Evolutionary conservation across 768 basidiomycete species (phyloP).

Genomic region (Lyophyllum shimeji): DNA sequence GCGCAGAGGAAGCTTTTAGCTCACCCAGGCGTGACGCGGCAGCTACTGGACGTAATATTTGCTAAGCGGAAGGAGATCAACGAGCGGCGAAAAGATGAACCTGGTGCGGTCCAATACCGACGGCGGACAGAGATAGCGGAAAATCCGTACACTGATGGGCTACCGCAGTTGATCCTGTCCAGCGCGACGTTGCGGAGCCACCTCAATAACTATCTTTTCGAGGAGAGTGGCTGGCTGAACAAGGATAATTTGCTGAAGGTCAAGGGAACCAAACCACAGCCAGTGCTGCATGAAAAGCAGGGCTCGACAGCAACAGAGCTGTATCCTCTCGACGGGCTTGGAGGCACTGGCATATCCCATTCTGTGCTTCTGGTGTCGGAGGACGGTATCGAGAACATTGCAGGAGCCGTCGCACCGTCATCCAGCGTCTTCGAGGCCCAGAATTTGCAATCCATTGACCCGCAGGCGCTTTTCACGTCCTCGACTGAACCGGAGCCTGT

Average conservation of each 20-base stretch:
- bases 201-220: conserved; percentile 51
- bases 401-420: conserved; percentile 34
- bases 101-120: conserved; percentile 16
- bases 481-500: conserved; percentile 9
- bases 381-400: conserved; percentile 55
- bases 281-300: not conserved
- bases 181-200: conserved; percentile 69
- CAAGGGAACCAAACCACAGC: conserved; percentile 21
- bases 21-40: conserved; percentile 61
- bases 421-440: conserved; percentile 1
- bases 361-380: conserved; percentile 63
- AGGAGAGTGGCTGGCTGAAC: conserved; percentile 60
- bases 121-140: conserved; percentile 15
- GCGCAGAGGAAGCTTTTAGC: conserved; percentile 40
- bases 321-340: conserved; percentile 13
- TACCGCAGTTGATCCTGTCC: conserved; percentile 64
- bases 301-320: not conserved
- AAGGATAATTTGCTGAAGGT: conserved; percentile 41
- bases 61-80: conserved; percentile 29
- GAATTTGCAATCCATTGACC: conserved; percentile 12
- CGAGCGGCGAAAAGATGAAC: conserved; percentile 23
- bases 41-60: conserved; percentile 60
- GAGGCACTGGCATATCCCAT: conserved; percentile 36
- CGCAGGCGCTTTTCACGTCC: conserved; percentile 18
- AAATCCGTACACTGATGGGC: conserved; percentile 3